phyloP scores from a whole-genome alignment of 2,329 filamentous ascomycete genomes.

The Davidsoniella neocaledoniae region DNA sequence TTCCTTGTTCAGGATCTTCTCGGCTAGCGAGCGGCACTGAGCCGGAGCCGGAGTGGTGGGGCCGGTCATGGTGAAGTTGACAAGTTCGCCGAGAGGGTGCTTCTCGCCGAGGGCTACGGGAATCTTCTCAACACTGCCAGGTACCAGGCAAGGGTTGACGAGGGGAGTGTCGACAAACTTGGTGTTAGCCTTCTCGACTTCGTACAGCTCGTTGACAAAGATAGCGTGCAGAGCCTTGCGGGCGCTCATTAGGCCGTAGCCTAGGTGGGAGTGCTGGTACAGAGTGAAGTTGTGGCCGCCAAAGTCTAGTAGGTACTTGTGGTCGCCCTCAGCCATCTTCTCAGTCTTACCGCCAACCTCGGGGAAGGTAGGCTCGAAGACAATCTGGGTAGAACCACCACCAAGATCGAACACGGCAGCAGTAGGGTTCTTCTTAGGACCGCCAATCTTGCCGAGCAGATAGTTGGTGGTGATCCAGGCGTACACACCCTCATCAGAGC shows the following conservation, averaged over 20 bases:
- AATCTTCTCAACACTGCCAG: conserved; percentile 53
- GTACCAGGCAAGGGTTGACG: conserved; percentile 70
- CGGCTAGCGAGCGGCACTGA: conserved; percentile 78
- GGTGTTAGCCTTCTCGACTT: conserved; percentile 40
- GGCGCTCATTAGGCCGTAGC: conserved; percentile 91
- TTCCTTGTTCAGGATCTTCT: conserved; percentile 83
- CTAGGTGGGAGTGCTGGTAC: conserved; percentile 96
- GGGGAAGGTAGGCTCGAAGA: conserved; percentile 87
- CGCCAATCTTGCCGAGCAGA: conserved; percentile 90
- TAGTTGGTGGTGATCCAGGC: conserved; percentile 99
- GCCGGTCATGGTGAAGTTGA: conserved; percentile 75
- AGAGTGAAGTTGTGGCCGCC: conserved; percentile 81
- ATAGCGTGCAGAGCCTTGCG: conserved; percentile 68
- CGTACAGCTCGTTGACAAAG: conserved; percentile 55
- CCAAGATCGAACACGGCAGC: conserved; percentile 93
- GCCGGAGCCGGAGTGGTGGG: conserved; percentile 58
- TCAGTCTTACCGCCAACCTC: conserved; percentile 60
- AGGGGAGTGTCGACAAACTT: conserved; percentile 57
- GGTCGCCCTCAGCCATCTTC: conserved; percentile 72
- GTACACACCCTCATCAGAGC: conserved; percentile 91
- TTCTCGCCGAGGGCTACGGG: conserved; percentile 51
- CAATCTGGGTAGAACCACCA: conserved; percentile 93
- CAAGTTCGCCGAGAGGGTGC: conserved; percentile 45
- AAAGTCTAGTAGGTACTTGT: conserved; percentile 87
- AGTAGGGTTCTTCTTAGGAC: conserved; percentile 74